phyloP scores from a whole-genome alignment of 2,329 filamentous ascomycete species.

The Neofusicoccum sp. region DNA sequence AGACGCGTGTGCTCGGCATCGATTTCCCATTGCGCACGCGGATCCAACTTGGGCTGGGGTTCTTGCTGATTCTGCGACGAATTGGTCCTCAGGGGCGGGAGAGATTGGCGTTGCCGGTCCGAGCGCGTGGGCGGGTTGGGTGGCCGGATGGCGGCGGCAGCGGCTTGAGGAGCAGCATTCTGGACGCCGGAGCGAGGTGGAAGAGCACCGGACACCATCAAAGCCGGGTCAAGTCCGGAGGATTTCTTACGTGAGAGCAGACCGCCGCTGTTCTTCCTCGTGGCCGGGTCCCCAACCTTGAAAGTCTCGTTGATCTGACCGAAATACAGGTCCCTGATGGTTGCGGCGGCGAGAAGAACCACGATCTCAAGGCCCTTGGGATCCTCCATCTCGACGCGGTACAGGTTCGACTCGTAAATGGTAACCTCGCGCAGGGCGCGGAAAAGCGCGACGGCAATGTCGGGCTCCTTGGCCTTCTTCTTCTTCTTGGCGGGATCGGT shows the following conservation, averaged over 20 bases:
- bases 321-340: slow-evolving; percentile 66
- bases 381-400: slow-evolving; percentile 89
- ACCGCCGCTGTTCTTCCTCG: slow-evolving; percentile 41
- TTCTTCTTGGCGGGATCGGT: slow-evolving; percentile 67
- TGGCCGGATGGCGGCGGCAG: not conserved
- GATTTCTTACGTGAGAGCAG: slow-evolving; percentile 37
- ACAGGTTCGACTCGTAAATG: slow-evolving; percentile 90
- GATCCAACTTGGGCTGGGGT: slow-evolving; percentile 49
- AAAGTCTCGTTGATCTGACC: slow-evolving; percentile 72
- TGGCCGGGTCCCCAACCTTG: slow-evolving; percentile 62
- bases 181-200: not conserved
- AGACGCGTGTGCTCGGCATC: slow-evolving; percentile 54
- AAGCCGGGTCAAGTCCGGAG: slow-evolving; percentile 28
- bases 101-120: slow-evolving; percentile 32
- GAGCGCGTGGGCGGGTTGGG: slow-evolving; percentile 2
- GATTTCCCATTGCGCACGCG: slow-evolving; percentile 56
- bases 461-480: slow-evolving; percentile 80
- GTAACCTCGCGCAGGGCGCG: slow-evolving; percentile 74
- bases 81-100: slow-evolving; percentile 34
- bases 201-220: not conserved
- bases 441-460: slow-evolving; percentile 93
- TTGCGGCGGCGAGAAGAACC: slow-evolving; percentile 62
- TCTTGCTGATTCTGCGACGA: slow-evolving; percentile 27
- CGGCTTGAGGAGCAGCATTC: slow-evolving; percentile 4
- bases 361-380: slow-evolving; percentile 89